phyloP scores from a whole-genome alignment of 176 grass and related monocot species.

The Hyparrhenia diplandra region DNA sequence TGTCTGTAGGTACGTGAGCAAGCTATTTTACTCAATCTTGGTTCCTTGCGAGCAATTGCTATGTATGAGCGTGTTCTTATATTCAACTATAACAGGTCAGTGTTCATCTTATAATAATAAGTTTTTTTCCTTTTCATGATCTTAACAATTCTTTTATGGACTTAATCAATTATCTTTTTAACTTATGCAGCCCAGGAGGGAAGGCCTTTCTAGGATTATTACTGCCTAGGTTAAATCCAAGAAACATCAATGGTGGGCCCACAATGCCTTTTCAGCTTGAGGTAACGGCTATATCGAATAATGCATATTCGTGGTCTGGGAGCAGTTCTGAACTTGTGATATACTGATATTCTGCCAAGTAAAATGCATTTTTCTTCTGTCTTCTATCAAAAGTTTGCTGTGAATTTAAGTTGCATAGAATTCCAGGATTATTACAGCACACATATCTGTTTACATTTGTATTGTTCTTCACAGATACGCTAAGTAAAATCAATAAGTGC shows the following conservation, averaged over 20 bases:
- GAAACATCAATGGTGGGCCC: slow-evolving; percentile 68
- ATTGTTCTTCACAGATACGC: slow-evolving; percentile 7
- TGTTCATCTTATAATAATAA: slow-evolving; percentile 4
- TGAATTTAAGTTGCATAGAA: slow-evolving; percentile 2
- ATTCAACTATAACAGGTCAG: slow-evolving; percentile 95
- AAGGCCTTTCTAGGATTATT: slow-evolving; percentile 70
- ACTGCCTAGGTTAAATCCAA: slow-evolving; percentile 85
- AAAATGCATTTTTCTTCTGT: slow-evolving; percentile 12
- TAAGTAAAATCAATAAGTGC: neutral
- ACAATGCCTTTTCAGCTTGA: slow-evolving; percentile 98
- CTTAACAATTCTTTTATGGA: neutral
- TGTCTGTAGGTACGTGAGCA: slow-evolving; percentile 79
- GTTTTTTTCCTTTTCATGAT: neutral
- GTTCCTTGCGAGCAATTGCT: slow-evolving; percentile 92
- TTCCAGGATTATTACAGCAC: neutral
- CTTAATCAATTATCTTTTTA: slow-evolving; percentile 17
- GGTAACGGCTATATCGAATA: slow-evolving; percentile 44
- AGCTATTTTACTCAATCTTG: slow-evolving; percentile 93
- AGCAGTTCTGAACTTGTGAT: neutral
- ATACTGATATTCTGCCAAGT: neutral
- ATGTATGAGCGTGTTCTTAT: slow-evolving; percentile 86
- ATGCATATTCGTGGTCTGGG: slow-evolving; percentile 3
- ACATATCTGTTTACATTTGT: slow-evolving; percentile 20
- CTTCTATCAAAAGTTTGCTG: slow-evolving; percentile 4
- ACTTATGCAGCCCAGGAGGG: slow-evolving; percentile 71